phyloP scores from a whole-genome alignment of 2,329 filamentous ascomycete genomes.

The Fusarium torulosum region DNA sequence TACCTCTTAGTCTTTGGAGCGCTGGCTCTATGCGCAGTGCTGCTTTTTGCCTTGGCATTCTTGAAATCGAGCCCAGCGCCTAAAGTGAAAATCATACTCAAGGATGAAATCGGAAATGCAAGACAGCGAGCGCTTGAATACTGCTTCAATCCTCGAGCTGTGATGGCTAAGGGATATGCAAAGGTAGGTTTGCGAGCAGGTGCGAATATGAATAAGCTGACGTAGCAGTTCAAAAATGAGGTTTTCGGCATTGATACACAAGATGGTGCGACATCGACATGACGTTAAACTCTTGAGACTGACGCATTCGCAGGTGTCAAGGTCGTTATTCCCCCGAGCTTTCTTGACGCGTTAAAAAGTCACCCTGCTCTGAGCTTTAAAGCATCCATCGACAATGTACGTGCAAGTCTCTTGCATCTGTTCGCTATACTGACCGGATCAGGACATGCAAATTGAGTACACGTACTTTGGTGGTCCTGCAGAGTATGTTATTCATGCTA shows the following conservation, averaged over 20 bases:
- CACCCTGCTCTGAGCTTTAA: constrained; percentile 28
- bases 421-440: accelerated
- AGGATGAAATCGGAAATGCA: constrained; percentile 18
- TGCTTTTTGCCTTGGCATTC: background rate
- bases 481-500: constrained; percentile 22
- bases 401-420: accelerated
- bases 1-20: accelerated
- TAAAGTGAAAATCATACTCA: constrained; percentile 5
- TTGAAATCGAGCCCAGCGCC: accelerated
- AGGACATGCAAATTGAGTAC: constrained; percentile 34
- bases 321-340: constrained; percentile 2
- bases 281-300: background rate
- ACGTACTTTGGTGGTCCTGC: constrained; percentile 25
- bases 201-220: background rate
- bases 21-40: accelerated
- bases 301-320: constrained; percentile 1
- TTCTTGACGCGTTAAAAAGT: constrained; percentile 10
- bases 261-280: background rate
- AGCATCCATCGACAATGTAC: constrained; percentile 17
- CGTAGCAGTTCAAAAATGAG: constrained; percentile 15
- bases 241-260: constrained; percentile 26
- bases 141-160: constrained; percentile 17
- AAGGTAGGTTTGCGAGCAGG: accelerated
- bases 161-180: constrained; percentile 17
- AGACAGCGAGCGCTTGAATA: constrained; percentile 20